phyloP scores from a whole-genome alignment of 352 stramenopile species.

The Hyaloperonospora arabidopsidis region DNA sequence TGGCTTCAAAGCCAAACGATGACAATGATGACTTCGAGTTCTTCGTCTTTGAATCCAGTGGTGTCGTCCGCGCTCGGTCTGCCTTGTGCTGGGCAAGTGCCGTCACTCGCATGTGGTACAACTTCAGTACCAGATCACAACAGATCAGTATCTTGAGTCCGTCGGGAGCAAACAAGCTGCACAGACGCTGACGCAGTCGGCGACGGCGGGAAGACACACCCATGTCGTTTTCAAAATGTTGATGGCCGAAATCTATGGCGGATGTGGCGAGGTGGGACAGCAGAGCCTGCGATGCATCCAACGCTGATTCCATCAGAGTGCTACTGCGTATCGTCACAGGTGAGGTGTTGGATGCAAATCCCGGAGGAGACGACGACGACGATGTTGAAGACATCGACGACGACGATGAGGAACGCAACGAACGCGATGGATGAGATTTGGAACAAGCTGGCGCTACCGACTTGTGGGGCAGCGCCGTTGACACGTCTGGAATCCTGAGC shows the following conservation, averaged over 20 bases:
- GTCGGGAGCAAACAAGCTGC: constrained; percentile 58
- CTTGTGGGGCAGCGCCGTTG: constrained; percentile 18
- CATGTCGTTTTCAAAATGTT: constrained; percentile 52
- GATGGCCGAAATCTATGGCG: constrained; percentile 45
- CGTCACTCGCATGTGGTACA: constrained; percentile 50
- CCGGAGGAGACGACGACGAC: constrained; percentile 27
- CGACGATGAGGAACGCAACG: constrained; percentile 30
- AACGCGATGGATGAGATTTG: constrained; percentile 26
- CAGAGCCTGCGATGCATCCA: constrained; percentile 63
- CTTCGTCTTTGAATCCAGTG: constrained; percentile 26
- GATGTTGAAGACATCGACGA: constrained; percentile 34
- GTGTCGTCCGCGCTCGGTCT: constrained; percentile 24
- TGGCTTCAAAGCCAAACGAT: constrained; percentile 60
- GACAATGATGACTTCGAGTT: constrained; percentile 46
- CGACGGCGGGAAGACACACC: constrained; percentile 41
- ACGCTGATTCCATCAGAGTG: constrained; percentile 51
- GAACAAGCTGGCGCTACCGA: constrained; percentile 9
- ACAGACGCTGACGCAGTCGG: constrained; percentile 45
- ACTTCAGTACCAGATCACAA: constrained; percentile 52
- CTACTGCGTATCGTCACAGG: constrained; percentile 23
- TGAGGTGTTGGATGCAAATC: constrained; percentile 21
- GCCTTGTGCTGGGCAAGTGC: constrained; percentile 28
- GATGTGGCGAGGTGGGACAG: constrained; percentile 62
- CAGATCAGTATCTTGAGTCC: constrained; percentile 58
- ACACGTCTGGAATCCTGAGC: constrained; percentile 20